These are phyloP conservation scores for Tolypocladium nubicola DNA, from an alignment of 2,329 filamentous ascomycete genomes.

Conservation along the genomic window DNA sequence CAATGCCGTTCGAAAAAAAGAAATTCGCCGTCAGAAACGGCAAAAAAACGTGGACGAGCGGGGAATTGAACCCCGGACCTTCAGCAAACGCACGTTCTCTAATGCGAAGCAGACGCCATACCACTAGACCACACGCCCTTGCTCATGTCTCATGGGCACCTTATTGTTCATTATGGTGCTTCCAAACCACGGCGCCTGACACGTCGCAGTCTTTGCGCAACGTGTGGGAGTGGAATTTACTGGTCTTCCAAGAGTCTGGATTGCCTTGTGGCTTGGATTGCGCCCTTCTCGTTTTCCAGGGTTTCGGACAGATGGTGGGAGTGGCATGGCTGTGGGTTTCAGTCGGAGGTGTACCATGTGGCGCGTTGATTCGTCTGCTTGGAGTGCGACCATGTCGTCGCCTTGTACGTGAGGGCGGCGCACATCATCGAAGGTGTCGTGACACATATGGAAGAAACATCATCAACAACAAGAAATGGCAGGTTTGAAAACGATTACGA, in stretches of 20 bases:
- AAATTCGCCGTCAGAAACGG: neutral
- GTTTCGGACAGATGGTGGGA: no score
- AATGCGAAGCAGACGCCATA: slow-evolving; percentile 14
- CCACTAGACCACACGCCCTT: slow-evolving; percentile 14
- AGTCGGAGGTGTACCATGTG: neutral
- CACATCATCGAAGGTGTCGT: neutral
- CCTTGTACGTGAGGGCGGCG: neutral
- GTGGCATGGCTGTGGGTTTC: neutral
- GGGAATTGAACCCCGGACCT: slow-evolving; percentile 15
- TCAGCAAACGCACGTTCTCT: slow-evolving; percentile 7
- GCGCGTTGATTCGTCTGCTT: neutral
- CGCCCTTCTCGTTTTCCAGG: neutral
- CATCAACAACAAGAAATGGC: neutral
- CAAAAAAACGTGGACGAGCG: slow-evolving; percentile 11
- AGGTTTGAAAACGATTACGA: neutral
- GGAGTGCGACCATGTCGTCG: neutral
- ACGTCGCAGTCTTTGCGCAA: neutral
- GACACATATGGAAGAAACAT: neutral
- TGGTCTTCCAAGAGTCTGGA: neutral
- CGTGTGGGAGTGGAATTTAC: neutral
- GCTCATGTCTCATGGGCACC: neutral
- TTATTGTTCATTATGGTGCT: neutral
- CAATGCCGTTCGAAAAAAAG: neutral
- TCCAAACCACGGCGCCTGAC: fast-evolving
- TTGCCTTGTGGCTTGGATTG: neutral